Base-by-base conservation (phyloP, 371 early-diverging fungal genomes). In the Thermomucor indicae-seudaticae region DNA sequence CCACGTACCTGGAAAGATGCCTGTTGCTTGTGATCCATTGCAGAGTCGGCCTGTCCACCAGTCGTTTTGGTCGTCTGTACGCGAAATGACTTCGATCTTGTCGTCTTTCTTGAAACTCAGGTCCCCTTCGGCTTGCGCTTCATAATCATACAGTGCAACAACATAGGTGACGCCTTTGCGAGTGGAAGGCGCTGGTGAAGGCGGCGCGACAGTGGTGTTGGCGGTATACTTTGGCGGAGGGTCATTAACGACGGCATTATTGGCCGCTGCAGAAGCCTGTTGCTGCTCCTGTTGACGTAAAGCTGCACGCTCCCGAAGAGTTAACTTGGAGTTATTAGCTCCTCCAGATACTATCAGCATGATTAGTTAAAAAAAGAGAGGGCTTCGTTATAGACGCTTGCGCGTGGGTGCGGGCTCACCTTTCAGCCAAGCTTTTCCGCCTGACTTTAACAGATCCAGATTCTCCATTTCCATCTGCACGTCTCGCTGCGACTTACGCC, bases 1-100 rank as follows among this genome's bases (percentile, higher is more conserved):
- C n/a, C n/a, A n/a, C n/a, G n/a, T n/a, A n/a, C 86, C 89, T 47
- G 90, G 90, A 59, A 89, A 89, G 17, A 83, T 59, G 32, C 90
- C 90, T 22, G 67, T 67, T 4, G 43, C 31, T n/a, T n/a, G n/a
- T n/a, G n/a, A n/a, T n/a, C n/a, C n/a, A 16, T 85, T 86, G 31
- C 46, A 28, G 22, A 84, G 53, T 23, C 58, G 60, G 4, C 90
- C 90, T 0, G 80, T 84, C 90, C 90, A 90, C 90, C 90, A 89
- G 50, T 81, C 88, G 47, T 90, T 75, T 12, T 51, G 46, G 42
- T 72, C 75, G 14, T 58, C 53, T 0, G 85, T 80, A 25, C 78
- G 66, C 46, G 80, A 60, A 11, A 87, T 29, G 8, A 90, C 38
- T 58, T 86, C 80, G 47, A 90, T 87, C 11, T 59, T 52, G 41